These are phyloP conservation scores for Exophiala sp. DNA, from an alignment of 2,329 filamentous ascomycete species.

Conservation along the genomic window DNA sequence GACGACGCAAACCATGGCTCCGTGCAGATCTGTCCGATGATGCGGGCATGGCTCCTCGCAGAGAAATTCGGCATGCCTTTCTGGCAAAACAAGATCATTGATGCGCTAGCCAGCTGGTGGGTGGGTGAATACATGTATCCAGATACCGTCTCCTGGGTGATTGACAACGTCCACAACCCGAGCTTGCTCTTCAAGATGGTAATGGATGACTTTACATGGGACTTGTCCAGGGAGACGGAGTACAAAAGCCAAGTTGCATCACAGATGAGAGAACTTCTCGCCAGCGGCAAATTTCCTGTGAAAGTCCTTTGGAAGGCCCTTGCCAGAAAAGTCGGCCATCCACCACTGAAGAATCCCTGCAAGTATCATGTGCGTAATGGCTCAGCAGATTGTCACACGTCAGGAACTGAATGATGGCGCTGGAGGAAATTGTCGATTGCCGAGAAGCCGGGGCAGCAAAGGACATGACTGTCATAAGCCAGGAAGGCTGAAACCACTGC, in stretches of 20 bases:
- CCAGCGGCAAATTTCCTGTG: too few species aligned
- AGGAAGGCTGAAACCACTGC: too few species aligned
- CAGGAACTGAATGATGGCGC: background rate
- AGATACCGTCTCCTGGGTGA: background rate
- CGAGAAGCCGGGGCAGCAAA: too few species aligned
- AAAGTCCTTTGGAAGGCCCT: too few species aligned
- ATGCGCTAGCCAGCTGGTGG: background rate
- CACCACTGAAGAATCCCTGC: too few species aligned
- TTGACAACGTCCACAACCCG: background rate
- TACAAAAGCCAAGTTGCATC: background rate
- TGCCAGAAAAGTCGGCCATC: too few species aligned
- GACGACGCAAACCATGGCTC: background rate
- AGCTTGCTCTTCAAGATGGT: slow-evolving; percentile 4
- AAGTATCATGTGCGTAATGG: too few species aligned
- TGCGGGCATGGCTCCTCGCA: slow-evolving; percentile 12
- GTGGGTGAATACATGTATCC: background rate
- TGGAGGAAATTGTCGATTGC: background rate
- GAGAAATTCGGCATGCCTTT: slow-evolving; percentile 14
- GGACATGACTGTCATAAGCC: too few species aligned
- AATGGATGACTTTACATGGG: slow-evolving; percentile 4
- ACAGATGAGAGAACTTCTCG: background rate
- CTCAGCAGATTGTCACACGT: too few species aligned
- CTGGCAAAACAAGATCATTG: slow-evolving; percentile 11
- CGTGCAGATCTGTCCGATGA: background rate
- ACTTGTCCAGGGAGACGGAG: background rate